phyloP scores from a whole-genome alignment of 2,329 filamentous ascomycete species.

The Diaporthe citri region DNA sequence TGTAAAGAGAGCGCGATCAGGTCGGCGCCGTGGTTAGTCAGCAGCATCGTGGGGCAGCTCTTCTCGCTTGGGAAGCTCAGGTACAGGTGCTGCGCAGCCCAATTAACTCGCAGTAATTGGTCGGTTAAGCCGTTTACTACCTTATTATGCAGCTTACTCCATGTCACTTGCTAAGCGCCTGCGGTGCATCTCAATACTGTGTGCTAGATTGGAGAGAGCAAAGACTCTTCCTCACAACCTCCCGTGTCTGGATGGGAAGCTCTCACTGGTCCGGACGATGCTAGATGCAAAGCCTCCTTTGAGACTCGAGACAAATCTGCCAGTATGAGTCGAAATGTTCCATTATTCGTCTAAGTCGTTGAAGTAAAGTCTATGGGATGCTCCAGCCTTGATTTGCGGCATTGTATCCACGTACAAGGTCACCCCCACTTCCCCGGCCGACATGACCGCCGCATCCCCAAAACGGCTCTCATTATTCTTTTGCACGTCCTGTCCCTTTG shows the following conservation, averaged over 20 bases:
- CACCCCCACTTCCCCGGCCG: conserved; percentile 10
- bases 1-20: not conserved
- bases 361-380: conserved; percentile 31
- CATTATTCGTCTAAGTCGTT: conserved; percentile 38
- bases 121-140: not conserved
- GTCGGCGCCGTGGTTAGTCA: conserved; percentile 4
- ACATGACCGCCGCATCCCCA: not conserved
- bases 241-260: not conserved
- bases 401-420: not conserved
- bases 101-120: not conserved
- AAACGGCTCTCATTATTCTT: conserved; percentile 26
- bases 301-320: not conserved
- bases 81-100: not conserved
- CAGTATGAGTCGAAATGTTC: conserved; percentile 3
- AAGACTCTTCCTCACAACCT: too few relatives aligned
- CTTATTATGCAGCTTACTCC: not conserved
- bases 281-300: not conserved
- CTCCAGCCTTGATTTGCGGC: conserved; percentile 30
- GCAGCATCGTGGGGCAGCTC: conserved; percentile 12
- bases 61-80: not conserved
- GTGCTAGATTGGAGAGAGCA: too few relatives aligned
- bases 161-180: not conserved
- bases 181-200: not conserved
- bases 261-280: not conserved
- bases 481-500: not conserved